Conservation (phyloP, 2,329 filamentous ascomycete genomes). For the Leptodontidium sp. region DNA sequence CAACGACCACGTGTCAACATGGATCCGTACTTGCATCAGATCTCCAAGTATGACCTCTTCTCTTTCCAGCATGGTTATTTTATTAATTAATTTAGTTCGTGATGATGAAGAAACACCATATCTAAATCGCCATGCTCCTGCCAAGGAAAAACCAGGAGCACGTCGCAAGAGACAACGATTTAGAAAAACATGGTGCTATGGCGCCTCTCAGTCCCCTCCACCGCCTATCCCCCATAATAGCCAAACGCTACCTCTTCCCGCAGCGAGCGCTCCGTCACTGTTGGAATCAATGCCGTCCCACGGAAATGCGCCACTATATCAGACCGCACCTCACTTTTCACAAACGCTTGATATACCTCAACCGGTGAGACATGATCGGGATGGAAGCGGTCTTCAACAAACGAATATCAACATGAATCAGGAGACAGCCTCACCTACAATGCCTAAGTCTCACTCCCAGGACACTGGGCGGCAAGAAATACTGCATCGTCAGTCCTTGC, state of each 20-base stretch:
- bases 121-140: constrained; percentile 4
- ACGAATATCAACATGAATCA: no score
- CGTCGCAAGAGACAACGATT: constrained; percentile 5
- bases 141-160: constrained; percentile 9
- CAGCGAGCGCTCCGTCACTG: not conserved
- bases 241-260: not conserved
- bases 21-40: not conserved
- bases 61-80: not conserved
- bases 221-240: not conserved
- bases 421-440: no score
- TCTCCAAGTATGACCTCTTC: not conserved
- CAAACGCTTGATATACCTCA: not conserved
- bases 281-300: not conserved
- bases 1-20: not conserved
- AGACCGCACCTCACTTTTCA: not conserved
- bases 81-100: constrained; percentile 10
- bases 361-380: no score
- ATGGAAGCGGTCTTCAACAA: no score
- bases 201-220: not conserved
- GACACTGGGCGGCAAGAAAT: no score
- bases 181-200: constrained; percentile 10
- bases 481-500: no score
- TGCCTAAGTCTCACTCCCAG: no score
- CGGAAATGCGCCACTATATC: not conserved
- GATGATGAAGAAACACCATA: constrained; percentile 7